phyloP scores from a whole-genome alignment of 306 rosid genomes.

The Malus asiatica region DNA sequence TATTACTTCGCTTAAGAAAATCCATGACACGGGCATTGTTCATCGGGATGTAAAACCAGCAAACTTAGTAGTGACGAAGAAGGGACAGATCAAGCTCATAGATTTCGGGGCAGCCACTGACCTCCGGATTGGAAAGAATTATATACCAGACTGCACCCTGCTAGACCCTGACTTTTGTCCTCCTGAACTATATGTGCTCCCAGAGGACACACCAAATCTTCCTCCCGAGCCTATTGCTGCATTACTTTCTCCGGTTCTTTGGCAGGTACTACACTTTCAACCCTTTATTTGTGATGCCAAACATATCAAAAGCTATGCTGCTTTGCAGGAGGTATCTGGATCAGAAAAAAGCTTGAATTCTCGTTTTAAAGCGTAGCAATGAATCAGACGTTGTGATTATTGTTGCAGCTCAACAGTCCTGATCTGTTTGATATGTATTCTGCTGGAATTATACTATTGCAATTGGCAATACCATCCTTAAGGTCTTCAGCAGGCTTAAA shows the following conservation, averaged over 20 bases:
- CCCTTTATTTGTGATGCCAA: not conserved
- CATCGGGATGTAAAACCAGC: conserved; percentile 94
- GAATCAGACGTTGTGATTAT: conserved; percentile 19
- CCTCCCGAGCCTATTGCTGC: conserved; percentile 95
- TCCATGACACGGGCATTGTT: conserved; percentile 86
- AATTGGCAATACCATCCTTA: conserved; percentile 83
- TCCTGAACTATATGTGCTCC: conserved; percentile 81
- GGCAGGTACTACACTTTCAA: conserved; percentile 65
- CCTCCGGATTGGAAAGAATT: conserved; percentile 91
- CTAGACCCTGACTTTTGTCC: conserved; percentile 92
- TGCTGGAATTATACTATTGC: conserved; percentile 89
- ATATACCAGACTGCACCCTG: conserved; percentile 52
- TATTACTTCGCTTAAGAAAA: conserved; percentile 72
- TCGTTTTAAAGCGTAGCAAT: not conserved
- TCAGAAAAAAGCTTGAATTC: not conserved
- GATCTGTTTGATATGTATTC: conserved; percentile 94
- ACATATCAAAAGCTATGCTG: not conserved
- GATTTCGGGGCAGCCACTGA: conserved; percentile 97
- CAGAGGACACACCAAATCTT: conserved; percentile 90
- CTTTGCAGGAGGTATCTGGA: not conserved
- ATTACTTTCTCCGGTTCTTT: conserved; percentile 71
- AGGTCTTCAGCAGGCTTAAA: conserved; percentile 71
- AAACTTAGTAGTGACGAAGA: conserved; percentile 76
- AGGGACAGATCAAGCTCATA: conserved; percentile 78
- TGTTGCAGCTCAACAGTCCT: conserved; percentile 86